Base-by-base conservation (phyloP, 2,329 filamentous ascomycete genomes). In the Pseudogymnoascus sp. region DNA sequence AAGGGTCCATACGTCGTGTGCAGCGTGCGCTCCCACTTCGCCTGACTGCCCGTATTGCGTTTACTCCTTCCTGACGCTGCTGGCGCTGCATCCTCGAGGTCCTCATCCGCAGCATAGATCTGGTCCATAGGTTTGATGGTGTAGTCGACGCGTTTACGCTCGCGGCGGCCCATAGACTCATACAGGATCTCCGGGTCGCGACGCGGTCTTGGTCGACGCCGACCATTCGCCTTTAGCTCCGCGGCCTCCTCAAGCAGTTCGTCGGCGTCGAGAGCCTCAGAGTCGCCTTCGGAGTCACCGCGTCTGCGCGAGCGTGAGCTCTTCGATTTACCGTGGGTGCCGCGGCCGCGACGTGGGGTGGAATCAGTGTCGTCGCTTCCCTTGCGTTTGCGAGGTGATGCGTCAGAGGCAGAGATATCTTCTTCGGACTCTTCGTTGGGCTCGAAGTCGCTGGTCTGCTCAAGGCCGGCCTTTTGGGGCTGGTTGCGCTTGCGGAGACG, bases 1-100 rank as follows among this genome's bases (percentile, higher is more conserved):
- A 99, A 97, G 2, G 95, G 95, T 7, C 95, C 95, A 72, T 88
- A 91, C 0, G 92, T 96, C 21, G 91, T 92, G 76, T 96, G 93
- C 33, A 97, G 81, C 64, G 83, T 90, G 60, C 92, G 88, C 72
- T 93, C 91, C 87, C 87, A 91, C 46, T 77, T 77, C 53, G 76
- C 72, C 60, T 71, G 67, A 33, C 64, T 70, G 1, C 62, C 40
- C 21, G 60, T n/a, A 23, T 42, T 42, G 33, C 59, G 59, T 9
- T 56, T 56, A 63, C 79, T 83, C 53, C 85, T 83, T 35, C 86
- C 84, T 21, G 86, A 84, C 38, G 89, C 86, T 3, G 89, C 88
- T 7, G 90, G 84, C 5, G 83, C 84, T 9, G 84, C 79, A 63
- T 86, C 85, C 59, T 87, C 84, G 31, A 89, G 89, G 60, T 91